Percentiles rank a stretch among this genome's conserved stretches.
Evolutionary conservation across 2,329 filamentous ascomycete genomes (phyloP).

Genomic region (Aspergillus cejpii): DNA sequence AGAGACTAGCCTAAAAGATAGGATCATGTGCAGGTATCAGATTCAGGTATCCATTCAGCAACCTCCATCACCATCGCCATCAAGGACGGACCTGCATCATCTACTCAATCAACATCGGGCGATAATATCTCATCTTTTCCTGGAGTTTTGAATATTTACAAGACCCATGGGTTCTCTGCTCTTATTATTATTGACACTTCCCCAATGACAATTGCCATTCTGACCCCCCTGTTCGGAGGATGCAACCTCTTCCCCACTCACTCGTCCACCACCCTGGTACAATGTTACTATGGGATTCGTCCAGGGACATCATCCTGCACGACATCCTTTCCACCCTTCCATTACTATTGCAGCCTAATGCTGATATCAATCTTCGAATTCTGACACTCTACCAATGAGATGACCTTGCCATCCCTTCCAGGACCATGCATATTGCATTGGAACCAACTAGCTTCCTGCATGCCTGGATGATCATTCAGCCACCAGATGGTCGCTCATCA

Average conservation of each 20-base stretch:
- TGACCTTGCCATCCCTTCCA: conserved; percentile 16
- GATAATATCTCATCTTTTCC: too few species aligned
- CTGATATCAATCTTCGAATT: conserved; percentile 17
- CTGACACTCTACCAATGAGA: conserved; percentile 13
- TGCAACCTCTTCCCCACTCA: background rate
- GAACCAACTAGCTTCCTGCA: conserved; percentile 29
- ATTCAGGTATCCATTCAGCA: too few species aligned
- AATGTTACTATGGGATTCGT: background rate
- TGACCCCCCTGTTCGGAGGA: background rate
- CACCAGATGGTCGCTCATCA: conserved; percentile 14
- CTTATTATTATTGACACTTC: background rate
- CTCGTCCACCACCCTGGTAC: background rate
- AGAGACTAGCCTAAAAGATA: too few species aligned
- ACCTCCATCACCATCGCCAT: background rate
- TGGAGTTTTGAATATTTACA: background rate
- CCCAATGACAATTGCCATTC: background rate
- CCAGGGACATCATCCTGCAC: conserved; percentile 1
- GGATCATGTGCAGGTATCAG: too few species aligned
- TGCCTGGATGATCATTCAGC: conserved; percentile 23
- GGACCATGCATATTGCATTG: conserved; percentile 20
- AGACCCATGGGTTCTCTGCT: background rate
- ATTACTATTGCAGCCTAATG: conserved; percentile 7
- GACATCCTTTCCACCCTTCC: conserved; percentile 1
- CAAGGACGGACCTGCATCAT: too few species aligned
- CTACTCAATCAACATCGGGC: background rate